Evolutionary conservation across 1,139 yeast species (phyloP), one percentile per base, ranked within the genome.

Genomic region (Yamadazyma buinensis): DNA sequence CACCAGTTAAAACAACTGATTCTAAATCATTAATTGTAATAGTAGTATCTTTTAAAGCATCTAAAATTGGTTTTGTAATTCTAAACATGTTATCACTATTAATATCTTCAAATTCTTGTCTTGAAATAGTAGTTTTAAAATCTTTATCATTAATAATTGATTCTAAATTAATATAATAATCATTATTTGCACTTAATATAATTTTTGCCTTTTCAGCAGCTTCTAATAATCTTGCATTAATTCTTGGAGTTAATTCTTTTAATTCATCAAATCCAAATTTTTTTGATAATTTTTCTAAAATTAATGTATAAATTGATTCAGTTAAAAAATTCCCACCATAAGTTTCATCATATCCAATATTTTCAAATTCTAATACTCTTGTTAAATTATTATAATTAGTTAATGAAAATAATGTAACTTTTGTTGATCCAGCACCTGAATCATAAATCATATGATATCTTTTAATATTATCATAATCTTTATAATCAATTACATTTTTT

Each of bases 361-460:
- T 88, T 52, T 82, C 84, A 23, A 87, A 72, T 38, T 79, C 84
- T 33, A 87, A 64, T 7, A 57, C 54, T 14, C 67, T 52, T 11
- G 67, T 52, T 26, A 62, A 59, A 37, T 63, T 62, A 17, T 66
- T 56, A 41, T 70, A 70, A 22, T 75, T 75, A 25, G 64, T 61
- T 42, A 80, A 66, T 1, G 92, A 79, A 36, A 90, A 79, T 22
- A 92, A 62, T 0, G 97, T 84, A 3, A 96, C 95, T 37, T 81
- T 77, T 1, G 95, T 84, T 1, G 95, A 80, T 1, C 95, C 95
- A 3, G 96, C 94, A 33, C 99, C 99, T 74, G 84, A 76, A 55
- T 92, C 98, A 56, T 81, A 87, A 22, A 94, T 73, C 35, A 88
- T 56, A 51, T 84, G 86, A 50, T 81, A 75, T 47, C 80, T 78